These are phyloP conservation scores for Hyphopichia wangnamkhiaoensis DNA, from an alignment of 1,139 yeast species.

Conservation along the genomic window DNA sequence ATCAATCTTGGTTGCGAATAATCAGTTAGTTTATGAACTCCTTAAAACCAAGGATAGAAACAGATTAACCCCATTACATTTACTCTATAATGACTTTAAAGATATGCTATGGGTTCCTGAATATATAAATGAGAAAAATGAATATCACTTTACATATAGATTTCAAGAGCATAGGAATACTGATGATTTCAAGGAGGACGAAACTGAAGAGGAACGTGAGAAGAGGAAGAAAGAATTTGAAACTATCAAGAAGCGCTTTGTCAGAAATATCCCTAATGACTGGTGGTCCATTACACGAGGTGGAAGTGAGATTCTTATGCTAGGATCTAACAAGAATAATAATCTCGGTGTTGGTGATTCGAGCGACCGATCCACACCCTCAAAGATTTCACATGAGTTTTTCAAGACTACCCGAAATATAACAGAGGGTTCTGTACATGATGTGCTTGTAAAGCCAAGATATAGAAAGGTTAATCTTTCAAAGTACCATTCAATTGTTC, in stretches of 20 bases:
- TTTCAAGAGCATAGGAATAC: constrained; percentile 12
- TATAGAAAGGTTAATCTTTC: constrained; percentile 52
- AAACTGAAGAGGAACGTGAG: constrained; percentile 5
- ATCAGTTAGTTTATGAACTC: constrained; percentile 34
- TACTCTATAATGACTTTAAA: constrained; percentile 46
- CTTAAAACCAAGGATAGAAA: constrained; percentile 66
- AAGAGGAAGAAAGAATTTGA: background rate
- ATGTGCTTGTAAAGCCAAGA: constrained; percentile 36
- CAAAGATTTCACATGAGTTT: constrained; percentile 24
- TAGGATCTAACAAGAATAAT: constrained; percentile 67
- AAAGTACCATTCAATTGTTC: constrained; percentile 63
- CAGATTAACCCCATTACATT: constrained; percentile 63
- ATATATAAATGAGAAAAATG: constrained; percentile 37
- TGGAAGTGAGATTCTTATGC: constrained; percentile 61
- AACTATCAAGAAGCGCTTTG: background rate
- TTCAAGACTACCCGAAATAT: constrained; percentile 12
- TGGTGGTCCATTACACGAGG: constrained; percentile 47
- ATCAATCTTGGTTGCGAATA: constrained; percentile 19
- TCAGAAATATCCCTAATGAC: constrained; percentile 13
- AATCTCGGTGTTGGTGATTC: constrained; percentile 72
- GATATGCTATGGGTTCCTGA: constrained; percentile 46
- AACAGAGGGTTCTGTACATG: constrained; percentile 10
- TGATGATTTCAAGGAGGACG: constrained; percentile 5
- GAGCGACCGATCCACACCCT: constrained; percentile 50
- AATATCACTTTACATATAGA: constrained; percentile 24